phyloP scores from a whole-genome alignment of 768 basidiomycete species.

The Lactifluus piperatus region DNA sequence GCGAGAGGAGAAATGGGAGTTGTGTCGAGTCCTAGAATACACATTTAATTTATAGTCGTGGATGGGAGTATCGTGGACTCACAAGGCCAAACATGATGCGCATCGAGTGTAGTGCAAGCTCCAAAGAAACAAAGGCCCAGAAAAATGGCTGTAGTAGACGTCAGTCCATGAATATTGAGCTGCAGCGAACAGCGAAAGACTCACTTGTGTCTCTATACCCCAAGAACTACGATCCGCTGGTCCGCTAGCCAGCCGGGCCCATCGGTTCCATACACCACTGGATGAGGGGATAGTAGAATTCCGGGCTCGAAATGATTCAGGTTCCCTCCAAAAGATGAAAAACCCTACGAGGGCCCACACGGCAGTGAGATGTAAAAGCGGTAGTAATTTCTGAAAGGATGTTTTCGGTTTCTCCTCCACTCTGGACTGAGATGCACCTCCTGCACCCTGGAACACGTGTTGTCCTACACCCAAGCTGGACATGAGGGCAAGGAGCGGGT shows the following conservation, averaged over 20 bases:
- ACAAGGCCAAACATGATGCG: conserved; percentile 66
- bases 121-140: conserved; percentile 70
- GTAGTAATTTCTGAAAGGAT: conserved; percentile 50
- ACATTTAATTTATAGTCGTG: neutral
- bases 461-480: conserved; percentile 24
- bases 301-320: conserved; percentile 36
- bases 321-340: conserved; percentile 62
- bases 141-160: conserved; percentile 55
- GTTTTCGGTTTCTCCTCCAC: conserved; percentile 29
- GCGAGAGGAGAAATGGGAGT: conserved; percentile 48
- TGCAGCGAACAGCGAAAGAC: conserved; percentile 22
- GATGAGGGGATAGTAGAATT: conserved; percentile 29
- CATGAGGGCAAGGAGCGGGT: conserved; percentile 30
- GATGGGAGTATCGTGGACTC: conserved; percentile 24
- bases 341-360: conserved; percentile 59
- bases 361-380: conserved; percentile 53
- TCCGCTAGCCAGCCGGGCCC: conserved; percentile 46
- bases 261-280: conserved; percentile 43
- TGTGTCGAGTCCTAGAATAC: conserved; percentile 43
- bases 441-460: neutral
- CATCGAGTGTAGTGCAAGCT: conserved; percentile 62
- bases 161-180: conserved; percentile 2
- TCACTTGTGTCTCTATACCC: conserved; percentile 51
- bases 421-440: neutral
- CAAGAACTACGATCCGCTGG: conserved; percentile 30